These are phyloP conservation scores for Candida coquimbonensis DNA, from an alignment of 805 yeast genomes.

Conservation along the genomic window DNA sequence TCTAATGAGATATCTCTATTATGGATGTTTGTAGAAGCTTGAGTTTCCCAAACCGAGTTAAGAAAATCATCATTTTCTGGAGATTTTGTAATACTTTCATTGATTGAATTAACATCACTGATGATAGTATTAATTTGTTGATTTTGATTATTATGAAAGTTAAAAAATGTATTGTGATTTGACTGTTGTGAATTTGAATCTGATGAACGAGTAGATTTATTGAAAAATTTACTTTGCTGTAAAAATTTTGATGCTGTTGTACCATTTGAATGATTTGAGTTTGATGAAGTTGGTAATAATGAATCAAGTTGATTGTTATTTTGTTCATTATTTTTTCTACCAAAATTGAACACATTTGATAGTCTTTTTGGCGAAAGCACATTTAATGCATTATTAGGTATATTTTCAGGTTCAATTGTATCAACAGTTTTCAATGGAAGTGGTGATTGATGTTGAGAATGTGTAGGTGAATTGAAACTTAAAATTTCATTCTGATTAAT, in stretches of 20 bases:
- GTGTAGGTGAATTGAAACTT: conserved; percentile 5
- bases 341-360: conserved; percentile 25
- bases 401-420: neutral
- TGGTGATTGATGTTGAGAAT: conserved; percentile 11
- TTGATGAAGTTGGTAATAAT: neutral
- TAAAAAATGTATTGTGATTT: neutral
- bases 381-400: conserved; percentile 7
- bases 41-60: conserved; percentile 8
- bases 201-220: conserved; percentile 6
- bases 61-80: conserved; percentile 3
- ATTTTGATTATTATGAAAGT: neutral
- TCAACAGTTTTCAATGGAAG: neutral
- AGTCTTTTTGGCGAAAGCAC: conserved; percentile 26
- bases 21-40: conserved; percentile 3
- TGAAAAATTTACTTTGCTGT: conserved; percentile 22
- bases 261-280: neutral
- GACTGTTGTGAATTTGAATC: neutral
- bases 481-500: conserved; percentile 11
- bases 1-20: conserved; percentile 11
- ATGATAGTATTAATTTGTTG: neutral
- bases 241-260: conserved; percentile 4
- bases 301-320: neutral
- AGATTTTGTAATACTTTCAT: too few relatives aligned
- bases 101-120: neutral
- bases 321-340: conserved; percentile 10